Evolutionary conservation across 2,329 filamentous ascomycete species (phyloP).

Genomic region (Microsporum audouinii): DNA sequence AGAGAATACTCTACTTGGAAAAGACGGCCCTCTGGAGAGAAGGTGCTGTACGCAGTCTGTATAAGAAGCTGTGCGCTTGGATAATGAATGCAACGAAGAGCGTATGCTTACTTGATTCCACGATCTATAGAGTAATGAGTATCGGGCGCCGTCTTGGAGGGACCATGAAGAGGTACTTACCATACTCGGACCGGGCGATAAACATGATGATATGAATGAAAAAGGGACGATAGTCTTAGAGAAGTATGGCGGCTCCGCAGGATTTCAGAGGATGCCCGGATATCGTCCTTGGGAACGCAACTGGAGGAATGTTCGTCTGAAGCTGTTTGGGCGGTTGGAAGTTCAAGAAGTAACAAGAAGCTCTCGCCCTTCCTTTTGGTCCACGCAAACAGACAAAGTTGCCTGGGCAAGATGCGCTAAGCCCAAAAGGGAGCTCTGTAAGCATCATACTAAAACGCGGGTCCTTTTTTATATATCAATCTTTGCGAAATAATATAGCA

Average conservation of each 20-base stretch:
- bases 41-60: constrained; percentile 55
- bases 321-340: constrained; percentile 6
- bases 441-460: neutral
- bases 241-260: neutral
- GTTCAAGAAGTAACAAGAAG: neutral
- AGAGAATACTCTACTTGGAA: constrained; percentile 99
- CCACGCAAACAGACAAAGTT: constrained; percentile 15
- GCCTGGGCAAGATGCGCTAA: constrained; percentile 16
- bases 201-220: constrained; percentile 59
- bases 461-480: neutral
- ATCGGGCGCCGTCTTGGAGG: constrained; percentile 6
- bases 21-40: constrained; percentile 97
- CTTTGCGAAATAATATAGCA: neutral
- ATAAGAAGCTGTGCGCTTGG: constrained; percentile 17
- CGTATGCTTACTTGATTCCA: constrained; percentile 74
- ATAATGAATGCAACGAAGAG: constrained; percentile 9
- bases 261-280: neutral
- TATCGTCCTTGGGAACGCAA: neutral
- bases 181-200: constrained; percentile 99
- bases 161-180: constrained; percentile 44
- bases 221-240: neutral
- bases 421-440: constrained; percentile 14
- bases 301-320: neutral
- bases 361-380: constrained; percentile 1
- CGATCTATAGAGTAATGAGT: constrained; percentile 53